These are phyloP conservation scores for Mycena rosella DNA, from an alignment of 768 basidiomycete genomes.

Conservation along the genomic window DNA sequence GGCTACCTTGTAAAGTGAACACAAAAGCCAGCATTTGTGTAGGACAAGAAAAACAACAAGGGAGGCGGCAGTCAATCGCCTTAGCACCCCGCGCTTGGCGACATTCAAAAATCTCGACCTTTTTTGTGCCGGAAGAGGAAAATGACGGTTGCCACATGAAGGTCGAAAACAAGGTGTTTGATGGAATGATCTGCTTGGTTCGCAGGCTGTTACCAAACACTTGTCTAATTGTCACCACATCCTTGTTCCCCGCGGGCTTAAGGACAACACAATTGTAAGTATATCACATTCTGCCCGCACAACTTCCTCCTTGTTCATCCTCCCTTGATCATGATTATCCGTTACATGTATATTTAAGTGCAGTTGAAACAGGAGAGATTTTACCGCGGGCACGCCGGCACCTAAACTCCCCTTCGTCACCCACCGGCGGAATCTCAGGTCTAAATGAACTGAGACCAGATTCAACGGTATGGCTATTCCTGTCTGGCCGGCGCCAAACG, in stretches of 20 bases:
- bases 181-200: constrained; percentile 16
- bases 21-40: constrained; percentile 13
- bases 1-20: constrained; percentile 30
- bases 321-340: background rate
- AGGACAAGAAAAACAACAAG: constrained; percentile 28
- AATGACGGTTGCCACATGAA: constrained; percentile 19
- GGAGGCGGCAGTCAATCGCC: constrained; percentile 20
- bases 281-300: background rate
- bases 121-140: constrained; percentile 17
- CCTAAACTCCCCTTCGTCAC: no score
- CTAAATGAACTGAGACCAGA: no score
- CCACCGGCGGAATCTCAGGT: no score
- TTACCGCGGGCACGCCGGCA: no score
- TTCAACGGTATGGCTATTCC: no score
- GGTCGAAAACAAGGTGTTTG: constrained; percentile 22
- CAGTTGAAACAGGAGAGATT: no score
- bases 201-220: constrained; percentile 3
- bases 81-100: constrained; percentile 21
- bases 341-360: no score
- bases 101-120: background rate
- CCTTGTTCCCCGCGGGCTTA: constrained; percentile 2
- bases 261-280: background rate
- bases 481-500: no score
- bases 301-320: background rate
- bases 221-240: constrained; percentile 4